phyloP scores from a whole-genome alignment of 2,329 filamentous ascomycete genomes.

The Pseudocercospora eumusae region DNA sequence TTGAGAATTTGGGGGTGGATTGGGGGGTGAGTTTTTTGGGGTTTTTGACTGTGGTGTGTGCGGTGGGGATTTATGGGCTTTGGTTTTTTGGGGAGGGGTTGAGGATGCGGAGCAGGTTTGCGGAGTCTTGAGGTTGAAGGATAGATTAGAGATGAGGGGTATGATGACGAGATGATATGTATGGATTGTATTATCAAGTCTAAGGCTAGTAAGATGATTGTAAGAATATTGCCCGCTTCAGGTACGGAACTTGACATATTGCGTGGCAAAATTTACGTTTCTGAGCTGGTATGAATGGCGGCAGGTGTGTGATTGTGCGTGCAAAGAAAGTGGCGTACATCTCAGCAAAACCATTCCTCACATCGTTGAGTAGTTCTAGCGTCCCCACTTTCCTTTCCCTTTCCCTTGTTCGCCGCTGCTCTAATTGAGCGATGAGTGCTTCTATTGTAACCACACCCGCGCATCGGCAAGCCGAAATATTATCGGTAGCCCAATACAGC shows the following conservation, averaged over 20 bases:
- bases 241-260: neutral
- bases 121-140: slow-evolving; percentile 3
- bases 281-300: no score
- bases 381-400: no score
- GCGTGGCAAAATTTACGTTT: no score
- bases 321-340: no score
- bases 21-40: slow-evolving; percentile 19
- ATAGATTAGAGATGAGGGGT: neutral
- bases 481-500: neutral
- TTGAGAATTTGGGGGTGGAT: slow-evolving; percentile 14
- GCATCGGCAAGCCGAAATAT: neutral
- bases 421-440: neutral
- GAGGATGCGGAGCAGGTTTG: slow-evolving; percentile 17
- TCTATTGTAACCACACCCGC: neutral
- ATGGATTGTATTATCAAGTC: neutral
- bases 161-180: no score
- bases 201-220: neutral
- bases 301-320: no score
- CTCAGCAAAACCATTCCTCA: no score
- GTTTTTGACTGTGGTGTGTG: slow-evolving; percentile 8
- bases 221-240: neutral
- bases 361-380: no score
- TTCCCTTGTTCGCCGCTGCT: no score
- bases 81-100: slow-evolving; percentile 13
- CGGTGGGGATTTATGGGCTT: slow-evolving; percentile 11